Percentiles rank a stretch among this genome's conserved stretches.
Evolutionary conservation across 805 yeast genomes (phyloP).

Genomic region (Candida michaelii): DNA sequence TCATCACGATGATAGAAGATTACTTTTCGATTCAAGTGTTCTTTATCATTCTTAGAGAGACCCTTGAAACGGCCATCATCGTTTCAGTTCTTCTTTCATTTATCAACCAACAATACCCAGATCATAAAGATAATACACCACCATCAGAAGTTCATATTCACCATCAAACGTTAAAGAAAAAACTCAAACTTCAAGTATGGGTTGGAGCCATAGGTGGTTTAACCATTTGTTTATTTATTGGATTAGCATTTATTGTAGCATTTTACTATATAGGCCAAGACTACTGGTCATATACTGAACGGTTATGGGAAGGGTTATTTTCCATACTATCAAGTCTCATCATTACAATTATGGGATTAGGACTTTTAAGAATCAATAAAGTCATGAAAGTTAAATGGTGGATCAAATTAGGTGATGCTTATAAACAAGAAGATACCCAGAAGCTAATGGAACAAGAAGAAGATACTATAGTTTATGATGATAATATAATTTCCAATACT

Average conservation of each 20-base stretch:
- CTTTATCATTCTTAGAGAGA: conserved; percentile 72
- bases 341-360: conserved; percentile 84
- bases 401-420: conserved; percentile 45
- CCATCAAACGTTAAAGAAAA: conserved; percentile 4
- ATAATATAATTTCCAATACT: not conserved
- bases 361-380: conserved; percentile 76
- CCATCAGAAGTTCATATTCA: not conserved
- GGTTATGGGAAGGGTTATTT: conserved; percentile 85
- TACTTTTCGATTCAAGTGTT: conserved; percentile 73
- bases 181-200: conserved; percentile 71
- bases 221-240: conserved; percentile 66
- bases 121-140: not conserved
- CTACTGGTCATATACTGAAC: conserved; percentile 83
- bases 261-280: conserved; percentile 81
- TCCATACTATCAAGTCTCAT: conserved; percentile 75
- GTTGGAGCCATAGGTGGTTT: conserved; percentile 77
- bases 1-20: conserved; percentile 27
- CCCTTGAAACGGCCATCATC: conserved; percentile 18
- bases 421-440: conserved; percentile 14
- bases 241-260: conserved; percentile 64
- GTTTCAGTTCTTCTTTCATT: conserved; percentile 73
- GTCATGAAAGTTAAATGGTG: conserved; percentile 77
- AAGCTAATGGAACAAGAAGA: conserved; percentile 5
- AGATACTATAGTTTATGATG: not conserved
- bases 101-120: conserved; percentile 49